A percentile compares a stretch with the other conserved stretches of the same genome.
phyloP scores from a whole-genome alignment of 108 stramenopile genomes.

The Pseudonitzschia delicatissima region DNA sequence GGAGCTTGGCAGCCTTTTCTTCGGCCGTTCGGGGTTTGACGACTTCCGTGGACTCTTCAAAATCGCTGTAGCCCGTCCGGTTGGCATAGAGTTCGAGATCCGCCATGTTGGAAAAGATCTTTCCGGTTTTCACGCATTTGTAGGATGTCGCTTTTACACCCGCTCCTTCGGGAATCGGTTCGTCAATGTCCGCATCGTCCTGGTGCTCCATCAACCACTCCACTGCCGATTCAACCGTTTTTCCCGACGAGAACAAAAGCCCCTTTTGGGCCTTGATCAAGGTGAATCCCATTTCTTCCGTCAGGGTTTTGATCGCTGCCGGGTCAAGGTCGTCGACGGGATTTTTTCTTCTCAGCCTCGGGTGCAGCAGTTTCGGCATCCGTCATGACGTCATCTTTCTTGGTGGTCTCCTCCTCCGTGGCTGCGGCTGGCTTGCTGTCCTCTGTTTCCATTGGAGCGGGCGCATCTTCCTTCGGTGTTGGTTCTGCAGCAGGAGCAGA shows the following conservation, averaged over 20 bases:
- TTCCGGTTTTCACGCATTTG: conserved; percentile 88
- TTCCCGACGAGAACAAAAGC: conserved; percentile 64
- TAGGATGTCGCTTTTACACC: conserved; percentile 65
- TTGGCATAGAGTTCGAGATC: conserved; percentile 89
- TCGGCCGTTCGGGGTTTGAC: conserved; percentile 83
- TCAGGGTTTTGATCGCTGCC: conserved; percentile 62
- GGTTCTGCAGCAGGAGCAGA: conserved; percentile 16
- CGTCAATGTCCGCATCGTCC: conserved; percentile 91
- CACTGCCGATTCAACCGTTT: conserved; percentile 89
- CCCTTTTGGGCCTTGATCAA: conserved; percentile 88
- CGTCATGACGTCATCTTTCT: conserved; percentile 19
- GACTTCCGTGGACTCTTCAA: conserved; percentile 80
- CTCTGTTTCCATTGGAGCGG: conserved; percentile 8
- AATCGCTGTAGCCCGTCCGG: conserved; percentile 89
- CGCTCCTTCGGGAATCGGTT: conserved; percentile 63
- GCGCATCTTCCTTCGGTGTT: conserved; percentile 2
- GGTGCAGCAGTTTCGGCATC: conserved; percentile 20
- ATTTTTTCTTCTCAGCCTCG: conserved; percentile 23
- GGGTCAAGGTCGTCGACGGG: conserved; percentile 42
- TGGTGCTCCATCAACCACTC: conserved; percentile 94
- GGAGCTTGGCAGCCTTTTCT: conserved; percentile 89
- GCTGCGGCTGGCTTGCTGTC: conserved; percentile 9
- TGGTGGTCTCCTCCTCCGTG: conserved; percentile 25
- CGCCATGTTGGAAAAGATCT: conserved; percentile 79
- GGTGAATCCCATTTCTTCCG: conserved; percentile 86